phyloP scores from a whole-genome alignment of 2,329 filamentous ascomycete species.

The Diaporthe aspalathi region DNA sequence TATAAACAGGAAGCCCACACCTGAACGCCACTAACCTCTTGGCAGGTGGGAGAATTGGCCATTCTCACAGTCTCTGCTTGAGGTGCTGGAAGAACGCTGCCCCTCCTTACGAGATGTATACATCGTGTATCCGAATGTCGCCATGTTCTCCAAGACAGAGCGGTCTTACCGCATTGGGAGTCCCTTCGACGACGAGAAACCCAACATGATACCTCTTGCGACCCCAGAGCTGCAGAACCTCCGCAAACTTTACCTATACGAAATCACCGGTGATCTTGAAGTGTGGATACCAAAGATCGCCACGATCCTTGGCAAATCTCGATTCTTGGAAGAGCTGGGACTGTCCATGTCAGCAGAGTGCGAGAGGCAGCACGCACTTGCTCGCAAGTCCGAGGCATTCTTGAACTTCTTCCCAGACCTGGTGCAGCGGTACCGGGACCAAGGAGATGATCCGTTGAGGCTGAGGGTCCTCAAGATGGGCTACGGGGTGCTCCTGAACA shows the following conservation, averaged over 20 bases:
- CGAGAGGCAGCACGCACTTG: slow-evolving; percentile 16
- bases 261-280: slow-evolving; percentile 31
- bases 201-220: slow-evolving; percentile 14
- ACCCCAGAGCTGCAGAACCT: slow-evolving; percentile 30
- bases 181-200: slow-evolving; percentile 9
- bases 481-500: slow-evolving; percentile 32
- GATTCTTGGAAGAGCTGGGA: slow-evolving; percentile 19
- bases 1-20: rapidly evolving
- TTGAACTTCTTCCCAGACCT: slow-evolving; percentile 28
- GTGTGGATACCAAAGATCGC: slow-evolving; percentile 27
- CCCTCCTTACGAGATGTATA: slow-evolving; percentile 22
- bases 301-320: slow-evolving; percentile 27
- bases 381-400: neutral
- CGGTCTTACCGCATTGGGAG: slow-evolving; percentile 22
- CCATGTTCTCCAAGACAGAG: neutral
- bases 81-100: slow-evolving; percentile 21
- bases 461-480: slow-evolving; percentile 34
- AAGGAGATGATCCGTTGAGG: slow-evolving; percentile 22
- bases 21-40: neutral
- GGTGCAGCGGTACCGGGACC: slow-evolving; percentile 17
- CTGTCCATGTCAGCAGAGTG: slow-evolving; percentile 35
- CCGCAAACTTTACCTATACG: slow-evolving; percentile 31
- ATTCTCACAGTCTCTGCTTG: slow-evolving; percentile 13
- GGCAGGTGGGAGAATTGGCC: slow-evolving; percentile 34
- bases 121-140: slow-evolving; percentile 26